A percentile compares a stretch with the other conserved stretches of the same genome.
Conservation (phyloP, 495 filamentous ascomycete genomes). For the Parachaetomium inaequale region DNA sequence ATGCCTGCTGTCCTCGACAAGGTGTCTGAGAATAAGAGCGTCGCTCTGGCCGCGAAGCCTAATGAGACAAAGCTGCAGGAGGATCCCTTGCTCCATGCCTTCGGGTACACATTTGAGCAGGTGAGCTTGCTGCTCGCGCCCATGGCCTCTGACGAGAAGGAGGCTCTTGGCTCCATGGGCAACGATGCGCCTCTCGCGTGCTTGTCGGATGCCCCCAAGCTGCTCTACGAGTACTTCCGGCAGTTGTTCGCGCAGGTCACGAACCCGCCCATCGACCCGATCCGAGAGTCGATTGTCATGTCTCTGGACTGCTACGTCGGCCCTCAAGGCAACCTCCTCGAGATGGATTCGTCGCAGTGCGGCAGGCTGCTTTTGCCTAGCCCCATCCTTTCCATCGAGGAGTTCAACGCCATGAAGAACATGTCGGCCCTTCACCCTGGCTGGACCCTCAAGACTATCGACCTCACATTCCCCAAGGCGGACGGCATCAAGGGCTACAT, state of each 20-base stretch:
- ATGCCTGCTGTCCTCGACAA: conserved; percentile 64
- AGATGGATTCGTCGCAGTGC: conserved; percentile 91
- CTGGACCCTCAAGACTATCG: conserved; percentile 92
- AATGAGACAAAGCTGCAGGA: conserved; percentile 75
- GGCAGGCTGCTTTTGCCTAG: conserved; percentile 82
- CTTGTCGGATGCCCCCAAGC: conserved; percentile 80
- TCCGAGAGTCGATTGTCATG: conserved; percentile 98
- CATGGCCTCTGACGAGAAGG: conserved; percentile 98
- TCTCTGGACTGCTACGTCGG: conserved; percentile 97
- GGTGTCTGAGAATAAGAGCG: conserved; percentile 40
- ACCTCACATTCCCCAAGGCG: conserved; percentile 90
- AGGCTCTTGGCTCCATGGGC: conserved; percentile 99
- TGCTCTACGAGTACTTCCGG: conserved; percentile 97
- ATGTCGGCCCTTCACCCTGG: conserved; percentile 69
- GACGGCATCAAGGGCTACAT: conserved; percentile 85
- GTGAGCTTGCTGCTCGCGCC: conserved; percentile 90
- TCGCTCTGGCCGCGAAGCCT: conserved; percentile 62
- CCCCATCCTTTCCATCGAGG: conserved; percentile 83
- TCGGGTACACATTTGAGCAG: conserved; percentile 96
- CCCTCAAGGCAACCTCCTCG: conserved; percentile 93
- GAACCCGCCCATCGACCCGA: conserved; percentile 97
- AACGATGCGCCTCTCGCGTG: conserved; percentile 96
- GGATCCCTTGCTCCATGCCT: conserved; percentile 80
- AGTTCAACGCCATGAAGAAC: conserved; percentile 86
- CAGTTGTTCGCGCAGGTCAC: conserved; percentile 99